Conservation (phyloP, 805 yeast genomes). For the Maudiozyma saulgeensis region DNA sequence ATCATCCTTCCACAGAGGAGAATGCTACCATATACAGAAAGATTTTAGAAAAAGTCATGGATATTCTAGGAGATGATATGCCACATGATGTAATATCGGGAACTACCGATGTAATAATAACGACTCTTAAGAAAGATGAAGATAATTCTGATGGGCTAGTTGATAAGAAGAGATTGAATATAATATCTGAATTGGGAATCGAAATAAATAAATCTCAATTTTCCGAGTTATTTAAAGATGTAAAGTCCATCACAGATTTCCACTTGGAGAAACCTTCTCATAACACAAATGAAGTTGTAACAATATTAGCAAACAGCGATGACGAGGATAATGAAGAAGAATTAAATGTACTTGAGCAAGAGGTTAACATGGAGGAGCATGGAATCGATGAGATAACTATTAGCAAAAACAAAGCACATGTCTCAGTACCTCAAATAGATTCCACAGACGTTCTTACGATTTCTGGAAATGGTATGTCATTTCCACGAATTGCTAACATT, state of each 20-base stretch:
- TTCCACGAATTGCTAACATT: slow-evolving; percentile 30
- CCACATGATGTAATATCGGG: slow-evolving; percentile 55
- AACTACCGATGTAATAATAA: slow-evolving; percentile 21
- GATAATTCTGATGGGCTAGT: slow-evolving; percentile 10
- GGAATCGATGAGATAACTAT: slow-evolving; percentile 17
- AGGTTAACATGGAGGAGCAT: slow-evolving; percentile 21
- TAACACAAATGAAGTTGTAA: slow-evolving; percentile 32
- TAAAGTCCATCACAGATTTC: slow-evolving; percentile 46
- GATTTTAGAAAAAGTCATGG: slow-evolving; percentile 51
- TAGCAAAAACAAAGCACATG: neutral
- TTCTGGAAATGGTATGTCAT: neutral
- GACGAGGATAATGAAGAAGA: slow-evolving; percentile 28
- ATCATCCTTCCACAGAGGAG: slow-evolving; percentile 51
- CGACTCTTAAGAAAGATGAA: slow-evolving; percentile 13
- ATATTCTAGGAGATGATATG: slow-evolving; percentile 56
- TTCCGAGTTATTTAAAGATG: slow-evolving; percentile 35
- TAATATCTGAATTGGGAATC: slow-evolving; percentile 40
- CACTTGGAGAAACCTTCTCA: slow-evolving; percentile 8
- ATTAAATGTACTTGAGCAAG: slow-evolving; percentile 4
- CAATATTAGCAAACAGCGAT: slow-evolving; percentile 39
- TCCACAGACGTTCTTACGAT: slow-evolving; percentile 10
- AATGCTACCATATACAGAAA: slow-evolving; percentile 44
- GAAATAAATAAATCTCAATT: slow-evolving; percentile 31
- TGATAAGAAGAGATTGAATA: slow-evolving; percentile 35
- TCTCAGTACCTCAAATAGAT: slow-evolving; percentile 5